phyloP scores from a whole-genome alignment of 2,329 filamentous ascomycete species.

The Cercospora sp. region DNA sequence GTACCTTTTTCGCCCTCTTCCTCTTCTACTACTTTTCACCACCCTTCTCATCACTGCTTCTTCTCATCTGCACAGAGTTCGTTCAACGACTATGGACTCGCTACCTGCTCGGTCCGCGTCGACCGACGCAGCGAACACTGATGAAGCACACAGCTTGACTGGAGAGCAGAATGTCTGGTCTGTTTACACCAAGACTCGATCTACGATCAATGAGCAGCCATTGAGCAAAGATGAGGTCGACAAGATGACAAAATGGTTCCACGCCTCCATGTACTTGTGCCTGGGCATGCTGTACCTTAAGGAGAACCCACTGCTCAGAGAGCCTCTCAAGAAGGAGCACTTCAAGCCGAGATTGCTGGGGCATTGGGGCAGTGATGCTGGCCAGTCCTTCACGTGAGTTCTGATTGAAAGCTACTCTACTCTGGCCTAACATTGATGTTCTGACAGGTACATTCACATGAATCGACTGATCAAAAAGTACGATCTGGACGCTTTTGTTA shows the following conservation, averaged over 20 bases:
- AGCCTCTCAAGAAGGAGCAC: conserved; percentile 68
- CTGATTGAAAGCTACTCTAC: background rate
- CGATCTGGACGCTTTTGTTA: conserved; percentile 66
- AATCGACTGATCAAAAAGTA: conserved; percentile 81
- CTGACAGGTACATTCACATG: conserved; percentile 67
- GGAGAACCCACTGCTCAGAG: conserved; percentile 69
- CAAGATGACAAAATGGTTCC: conserved; percentile 71
- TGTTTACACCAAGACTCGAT: conserved; percentile 35
- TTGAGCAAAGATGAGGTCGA: conserved; percentile 66
- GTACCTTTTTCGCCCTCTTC: background rate
- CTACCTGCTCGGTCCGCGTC: conserved; percentile 3
- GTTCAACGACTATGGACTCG: conserved; percentile 1
- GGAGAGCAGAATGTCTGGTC: conserved; percentile 35
- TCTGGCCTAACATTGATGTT: conserved; percentile 10
- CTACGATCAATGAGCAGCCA: conserved; percentile 48
- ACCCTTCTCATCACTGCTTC: background rate
- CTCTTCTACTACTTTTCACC: background rate
- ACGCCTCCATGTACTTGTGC: conserved; percentile 71
- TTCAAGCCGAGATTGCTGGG: conserved; percentile 73
- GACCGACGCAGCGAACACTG: background rate
- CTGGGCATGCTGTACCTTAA: conserved; percentile 79
- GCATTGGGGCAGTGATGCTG: conserved; percentile 78
- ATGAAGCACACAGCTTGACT: conserved; percentile 15
- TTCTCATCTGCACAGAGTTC: background rate
- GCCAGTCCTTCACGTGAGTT: conserved; percentile 67